Percentiles rank a stretch among this genome's conserved stretches.
Conservation (phyloP, 2,329 filamentous ascomycete genomes). For the Aspergillus tanneri region DNA sequence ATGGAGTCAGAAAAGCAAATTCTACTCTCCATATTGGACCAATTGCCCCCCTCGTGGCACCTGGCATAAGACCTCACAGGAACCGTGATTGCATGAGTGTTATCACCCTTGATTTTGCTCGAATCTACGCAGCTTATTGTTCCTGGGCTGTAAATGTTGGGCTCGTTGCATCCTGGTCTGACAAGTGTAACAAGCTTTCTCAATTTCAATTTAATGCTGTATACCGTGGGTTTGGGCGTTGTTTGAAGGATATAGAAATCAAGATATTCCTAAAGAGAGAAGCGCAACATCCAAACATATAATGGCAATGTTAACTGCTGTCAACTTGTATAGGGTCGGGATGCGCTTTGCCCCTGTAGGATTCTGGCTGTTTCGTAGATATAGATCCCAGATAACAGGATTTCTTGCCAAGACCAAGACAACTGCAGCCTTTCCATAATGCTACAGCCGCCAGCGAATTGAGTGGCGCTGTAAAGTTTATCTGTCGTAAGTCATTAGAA, state of each 20-base stretch:
- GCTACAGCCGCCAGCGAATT: too few relatives aligned
- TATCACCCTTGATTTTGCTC: not conserved
- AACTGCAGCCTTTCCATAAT: constrained; percentile 44
- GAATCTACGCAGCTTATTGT: not conserved
- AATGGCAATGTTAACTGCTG: constrained; percentile 49
- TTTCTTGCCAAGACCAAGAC: constrained; percentile 45
- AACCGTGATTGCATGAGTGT: not conserved
- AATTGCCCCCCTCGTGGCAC: not conserved
- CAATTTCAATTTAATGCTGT: constrained; percentile 50
- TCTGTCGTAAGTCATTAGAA: too few relatives aligned
- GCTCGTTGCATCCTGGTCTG: not conserved
- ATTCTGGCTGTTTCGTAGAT: constrained; percentile 52
- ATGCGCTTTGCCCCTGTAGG: constrained; percentile 35
- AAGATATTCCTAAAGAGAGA: constrained; percentile 42
- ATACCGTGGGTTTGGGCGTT: constrained; percentile 45
- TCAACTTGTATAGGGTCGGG: constrained; percentile 47
- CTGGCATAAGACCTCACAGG: not conserved
- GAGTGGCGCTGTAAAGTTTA: too few relatives aligned
- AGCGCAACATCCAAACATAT: constrained; percentile 47
- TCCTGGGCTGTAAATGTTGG: not conserved
- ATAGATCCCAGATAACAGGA: constrained; percentile 49
- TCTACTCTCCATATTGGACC: not conserved
- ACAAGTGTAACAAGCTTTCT: constrained; percentile 12
- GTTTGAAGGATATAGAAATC: constrained; percentile 45
- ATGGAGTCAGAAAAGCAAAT: too few relatives aligned